Evolutionary conservation across 1,284 basidiomycete species (phyloP).

Genomic region (Ceratobasidium sp.): DNA sequence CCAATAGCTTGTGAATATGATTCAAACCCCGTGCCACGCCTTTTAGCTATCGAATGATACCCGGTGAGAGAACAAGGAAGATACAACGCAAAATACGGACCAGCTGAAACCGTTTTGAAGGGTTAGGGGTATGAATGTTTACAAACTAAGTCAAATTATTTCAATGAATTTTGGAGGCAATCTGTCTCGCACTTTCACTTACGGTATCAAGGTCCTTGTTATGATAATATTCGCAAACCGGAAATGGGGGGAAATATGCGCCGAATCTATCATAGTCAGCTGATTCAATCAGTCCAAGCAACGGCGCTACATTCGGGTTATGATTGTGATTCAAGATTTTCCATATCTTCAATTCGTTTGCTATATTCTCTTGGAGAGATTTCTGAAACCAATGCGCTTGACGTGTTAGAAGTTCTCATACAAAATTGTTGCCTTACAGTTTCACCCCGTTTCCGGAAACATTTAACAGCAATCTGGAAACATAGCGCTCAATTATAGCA

Average conservation of each 20-base stretch:
- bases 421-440: not conserved
- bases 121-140: too few species aligned
- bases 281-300: not conserved
- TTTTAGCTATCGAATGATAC: too few species aligned
- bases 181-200: too few species aligned
- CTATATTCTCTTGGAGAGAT: not conserved
- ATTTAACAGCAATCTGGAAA: not conserved
- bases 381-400: not conserved
- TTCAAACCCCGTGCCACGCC: too few species aligned
- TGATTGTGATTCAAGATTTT: not conserved
- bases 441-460: not conserved
- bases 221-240: not conserved
- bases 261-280: not conserved
- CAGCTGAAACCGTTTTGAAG: too few species aligned
- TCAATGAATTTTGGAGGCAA: not conserved
- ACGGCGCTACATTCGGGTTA: not conserved
- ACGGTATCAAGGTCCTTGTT: not conserved
- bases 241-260: not conserved
- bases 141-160: too few species aligned
- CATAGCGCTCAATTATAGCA: not conserved
- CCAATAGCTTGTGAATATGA: too few species aligned
- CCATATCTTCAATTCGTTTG: conserved; percentile 18
- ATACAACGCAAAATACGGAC: not conserved
- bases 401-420: not conserved
- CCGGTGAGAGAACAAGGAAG: too few species aligned